phyloP scores from a whole-genome alignment of 2,329 filamentous ascomycete genomes.

The Alternaria conjuncta region DNA sequence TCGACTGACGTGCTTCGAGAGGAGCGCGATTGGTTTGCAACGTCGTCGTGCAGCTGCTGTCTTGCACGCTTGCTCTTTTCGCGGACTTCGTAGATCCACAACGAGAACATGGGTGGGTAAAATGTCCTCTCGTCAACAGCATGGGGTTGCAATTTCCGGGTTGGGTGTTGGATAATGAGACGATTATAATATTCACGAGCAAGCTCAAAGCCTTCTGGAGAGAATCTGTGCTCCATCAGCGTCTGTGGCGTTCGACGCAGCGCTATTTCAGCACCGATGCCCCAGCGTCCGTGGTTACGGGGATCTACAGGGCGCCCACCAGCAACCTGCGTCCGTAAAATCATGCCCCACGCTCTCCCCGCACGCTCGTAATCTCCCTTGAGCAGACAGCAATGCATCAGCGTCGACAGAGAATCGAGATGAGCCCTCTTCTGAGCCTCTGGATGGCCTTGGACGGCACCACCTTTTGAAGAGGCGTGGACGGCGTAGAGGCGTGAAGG shows the following conservation, averaged over 20 bases:
- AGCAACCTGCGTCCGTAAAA: slow-evolving; percentile 67
- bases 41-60: slow-evolving; percentile 5
- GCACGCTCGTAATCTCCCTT: slow-evolving; percentile 75
- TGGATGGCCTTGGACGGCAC: slow-evolving; percentile 18
- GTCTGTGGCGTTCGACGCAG: slow-evolving; percentile 59
- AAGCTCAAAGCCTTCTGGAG: slow-evolving; percentile 59
- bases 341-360: slow-evolving; percentile 74
- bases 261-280: slow-evolving; percentile 82
- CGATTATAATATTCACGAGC: slow-evolving; percentile 76
- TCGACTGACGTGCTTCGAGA: slow-evolving; percentile 22
- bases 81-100: slow-evolving; percentile 79
- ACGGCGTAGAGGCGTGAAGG: slow-evolving; percentile 51
- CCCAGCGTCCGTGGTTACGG: slow-evolving; percentile 75
- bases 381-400: slow-evolving; percentile 75
- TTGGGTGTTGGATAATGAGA: slow-evolving; percentile 72
- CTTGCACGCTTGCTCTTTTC: slow-evolving; percentile 61
- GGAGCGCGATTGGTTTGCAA: slow-evolving; percentile 3
- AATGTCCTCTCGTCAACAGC: slow-evolving; percentile 74
- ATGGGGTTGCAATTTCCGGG: slow-evolving; percentile 69
- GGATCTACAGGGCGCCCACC: slow-evolving; percentile 68
- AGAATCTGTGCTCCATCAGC: slow-evolving; percentile 25
- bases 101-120: slow-evolving; percentile 78
- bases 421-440: slow-evolving; percentile 59
- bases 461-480: slow-evolving; percentile 19
- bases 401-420: slow-evolving; percentile 69